phyloP scores from a whole-genome alignment of 1,139 yeast species.

The Eremothecium coryli region DNA sequence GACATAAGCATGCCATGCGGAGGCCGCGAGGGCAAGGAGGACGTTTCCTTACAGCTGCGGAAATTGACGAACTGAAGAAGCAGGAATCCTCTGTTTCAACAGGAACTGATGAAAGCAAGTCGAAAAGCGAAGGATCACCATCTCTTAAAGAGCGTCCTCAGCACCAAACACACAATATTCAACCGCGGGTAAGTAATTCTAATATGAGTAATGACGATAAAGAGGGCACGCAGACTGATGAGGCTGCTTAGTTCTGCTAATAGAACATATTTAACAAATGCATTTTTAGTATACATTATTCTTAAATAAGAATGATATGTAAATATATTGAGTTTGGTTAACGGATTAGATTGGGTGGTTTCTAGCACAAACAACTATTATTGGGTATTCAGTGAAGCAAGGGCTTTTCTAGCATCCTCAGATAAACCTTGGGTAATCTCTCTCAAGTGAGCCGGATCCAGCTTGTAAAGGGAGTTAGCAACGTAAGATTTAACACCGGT shows the following conservation, averaged over 20 bases:
- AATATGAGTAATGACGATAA: too few species aligned
- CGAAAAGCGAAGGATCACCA: not conserved
- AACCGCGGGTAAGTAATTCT: not conserved
- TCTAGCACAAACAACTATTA: too few species aligned
- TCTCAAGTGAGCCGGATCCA: conserved; percentile 22
- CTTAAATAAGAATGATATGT: too few species aligned
- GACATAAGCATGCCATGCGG: conserved; percentile 99
- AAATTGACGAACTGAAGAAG: conserved; percentile 66
- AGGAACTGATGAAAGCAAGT: not conserved
- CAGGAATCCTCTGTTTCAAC: conserved; percentile 31
- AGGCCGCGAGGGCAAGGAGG: conserved; percentile 99
- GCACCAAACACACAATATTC: not conserved
- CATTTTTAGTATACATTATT: too few species aligned
- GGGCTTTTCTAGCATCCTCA: conserved; percentile 32
- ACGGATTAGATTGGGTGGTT: too few species aligned
- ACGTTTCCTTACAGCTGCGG: conserved; percentile 90
- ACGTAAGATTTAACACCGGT: conserved; percentile 33
- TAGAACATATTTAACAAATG: too few species aligned
- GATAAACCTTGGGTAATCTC: conserved; percentile 32
- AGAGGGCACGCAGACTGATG: too few species aligned
- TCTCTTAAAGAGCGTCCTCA: not conserved
- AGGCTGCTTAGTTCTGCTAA: too few species aligned
- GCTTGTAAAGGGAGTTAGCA: conserved; percentile 29
- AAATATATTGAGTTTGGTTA: too few species aligned
- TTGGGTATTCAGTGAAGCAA: conserved; percentile 24